A percentile compares a stretch with the other conserved stretches of the same genome.
These are phyloP conservation scores for Aspergillus asperescens DNA, from an alignment of 495 filamentous ascomycete genomes.

Conservation along the genomic window DNA sequence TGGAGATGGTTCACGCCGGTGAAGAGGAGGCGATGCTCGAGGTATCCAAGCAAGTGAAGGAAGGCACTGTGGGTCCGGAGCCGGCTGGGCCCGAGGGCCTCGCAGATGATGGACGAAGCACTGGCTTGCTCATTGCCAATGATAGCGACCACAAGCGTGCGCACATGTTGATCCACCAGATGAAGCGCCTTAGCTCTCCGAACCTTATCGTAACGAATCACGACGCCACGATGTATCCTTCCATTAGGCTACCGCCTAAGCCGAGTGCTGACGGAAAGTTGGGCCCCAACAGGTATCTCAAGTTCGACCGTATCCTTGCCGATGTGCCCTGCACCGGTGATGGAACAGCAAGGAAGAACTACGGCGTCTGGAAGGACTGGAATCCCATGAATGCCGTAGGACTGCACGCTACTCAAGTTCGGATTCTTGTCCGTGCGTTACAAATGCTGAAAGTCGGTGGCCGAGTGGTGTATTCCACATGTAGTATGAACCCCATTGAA, in stretches of 20 bases:
- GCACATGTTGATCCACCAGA: slow-evolving; percentile 95
- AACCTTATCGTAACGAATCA: slow-evolving; percentile 98
- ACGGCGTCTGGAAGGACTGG: slow-evolving; percentile 93
- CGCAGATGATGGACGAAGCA: slow-evolving; percentile 81
- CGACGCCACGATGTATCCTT: slow-evolving; percentile 92
- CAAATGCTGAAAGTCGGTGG: slow-evolving; percentile 97
- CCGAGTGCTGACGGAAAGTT: slow-evolving; percentile 46
- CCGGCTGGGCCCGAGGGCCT: slow-evolving; percentile 42
- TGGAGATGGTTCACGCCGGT: slow-evolving; percentile 88
- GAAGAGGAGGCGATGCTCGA: slow-evolving; percentile 77
- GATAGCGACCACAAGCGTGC: slow-evolving; percentile 91
- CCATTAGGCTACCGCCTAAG: slow-evolving; percentile 64
- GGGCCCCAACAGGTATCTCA: slow-evolving; percentile 66
- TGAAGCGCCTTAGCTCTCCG: slow-evolving; percentile 92
- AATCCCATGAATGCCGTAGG: slow-evolving; percentile 75
- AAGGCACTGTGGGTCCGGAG: slow-evolving; percentile 45
- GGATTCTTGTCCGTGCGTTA: slow-evolving; percentile 86
- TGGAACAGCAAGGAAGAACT: slow-evolving; percentile 87
- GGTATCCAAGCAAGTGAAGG: slow-evolving; percentile 48
- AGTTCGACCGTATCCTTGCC: slow-evolving; percentile 93
- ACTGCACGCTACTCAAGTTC: slow-evolving; percentile 73
- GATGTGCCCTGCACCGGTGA: slow-evolving; percentile 97
- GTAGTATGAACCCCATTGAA: slow-evolving; percentile 95
- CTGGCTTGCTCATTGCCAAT: slow-evolving; percentile 89
- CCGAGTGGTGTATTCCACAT: slow-evolving; percentile 92